Evolutionary conservation across 805 yeast species (phyloP), one percentile per base, ranked within the genome.

Genomic region (Saccharomycopsis schoenii): DNA sequence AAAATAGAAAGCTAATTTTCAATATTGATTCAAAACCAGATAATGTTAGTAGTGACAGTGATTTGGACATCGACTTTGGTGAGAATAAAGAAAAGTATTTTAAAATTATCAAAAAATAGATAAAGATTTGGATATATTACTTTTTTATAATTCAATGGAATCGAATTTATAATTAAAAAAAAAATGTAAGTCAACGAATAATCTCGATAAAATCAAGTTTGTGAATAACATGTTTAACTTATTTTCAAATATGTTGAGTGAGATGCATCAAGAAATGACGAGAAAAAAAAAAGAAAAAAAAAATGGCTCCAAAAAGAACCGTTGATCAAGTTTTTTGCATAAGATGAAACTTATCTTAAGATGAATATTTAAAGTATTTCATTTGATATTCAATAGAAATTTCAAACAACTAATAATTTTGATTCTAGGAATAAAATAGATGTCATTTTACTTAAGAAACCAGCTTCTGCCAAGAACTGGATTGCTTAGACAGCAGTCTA

Each of bases 1-100:
- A 51, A 37, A 40, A 25, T 4, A 57, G 24, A 15, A 56, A 29
- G 14, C 37, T 36, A 10, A 41, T 1, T 8, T 25, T 17, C 24
- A 15, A 55, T 10, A 29, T n/a, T 29, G 24, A n/a, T 9, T 15
- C 17, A 36, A 19, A 10, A 40, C 1, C 2, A 15, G 51, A 41
- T 58, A 59, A 12, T 36, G 47, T 55, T 37, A 62, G 58, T 11
- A 67, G 68, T 60, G 72, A 67, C 19, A 71, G 73, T 61, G 74
- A 71, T 42, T 58, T 72, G 25, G 74, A 72, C 34, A 71, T 73
- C 58, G 66, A 71, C n/a, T 68, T 64, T 60, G 56, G 41, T 6
- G 63, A 41, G 6, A 55, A 57, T 19, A 34, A 60, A 39, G 59
- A 61, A n/a, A 57, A 56, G 25, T 55, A 61, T 24, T 55, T 47